These are phyloP conservation scores for Exserohilum turcica DNA, from an alignment of 2,329 filamentous ascomycete genomes.

Conservation along the genomic window DNA sequence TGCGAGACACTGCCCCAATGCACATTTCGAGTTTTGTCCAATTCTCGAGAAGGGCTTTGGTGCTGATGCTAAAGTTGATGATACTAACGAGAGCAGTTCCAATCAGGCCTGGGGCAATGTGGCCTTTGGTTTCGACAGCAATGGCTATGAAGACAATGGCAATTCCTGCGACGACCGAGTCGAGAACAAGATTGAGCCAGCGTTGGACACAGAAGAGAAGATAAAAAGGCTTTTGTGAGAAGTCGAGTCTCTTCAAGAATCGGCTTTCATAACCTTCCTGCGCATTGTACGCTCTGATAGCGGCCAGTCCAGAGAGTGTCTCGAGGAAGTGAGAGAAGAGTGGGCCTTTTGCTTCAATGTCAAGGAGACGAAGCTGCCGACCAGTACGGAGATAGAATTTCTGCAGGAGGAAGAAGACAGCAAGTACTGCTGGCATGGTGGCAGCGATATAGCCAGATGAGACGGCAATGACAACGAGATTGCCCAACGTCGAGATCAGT, in stretches of 20 bases:
- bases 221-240: constrained; percentile 49
- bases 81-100: constrained; percentile 58
- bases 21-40: constrained; percentile 63
- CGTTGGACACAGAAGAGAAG: constrained; percentile 43
- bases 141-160: constrained; percentile 43
- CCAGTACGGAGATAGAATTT: constrained; percentile 52
- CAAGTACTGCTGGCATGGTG: constrained; percentile 16
- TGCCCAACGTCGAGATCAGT: constrained; percentile 14
- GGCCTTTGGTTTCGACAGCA: constrained; percentile 35
- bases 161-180: constrained; percentile 41
- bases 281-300: constrained; percentile 54
- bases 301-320: constrained; percentile 52
- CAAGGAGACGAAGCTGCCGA: constrained; percentile 54
- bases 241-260: constrained; percentile 32
- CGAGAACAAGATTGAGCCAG: constrained; percentile 48
- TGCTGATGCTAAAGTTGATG: constrained; percentile 55
- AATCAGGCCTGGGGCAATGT: constrained; percentile 51
- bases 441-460: constrained; percentile 20
- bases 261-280: constrained; percentile 41
- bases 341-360: constrained; percentile 56
- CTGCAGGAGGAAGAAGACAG: constrained; percentile 49
- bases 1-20: constrained; percentile 60
- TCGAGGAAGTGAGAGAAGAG: constrained; percentile 58
- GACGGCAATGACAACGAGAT: constrained; percentile 17
- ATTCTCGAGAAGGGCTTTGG: constrained; percentile 53